Evolutionary conservation across 345 rosid species (phyloP), one percentile per base, ranked within the genome.

Genomic region (Euphorbia peplus): DNA sequence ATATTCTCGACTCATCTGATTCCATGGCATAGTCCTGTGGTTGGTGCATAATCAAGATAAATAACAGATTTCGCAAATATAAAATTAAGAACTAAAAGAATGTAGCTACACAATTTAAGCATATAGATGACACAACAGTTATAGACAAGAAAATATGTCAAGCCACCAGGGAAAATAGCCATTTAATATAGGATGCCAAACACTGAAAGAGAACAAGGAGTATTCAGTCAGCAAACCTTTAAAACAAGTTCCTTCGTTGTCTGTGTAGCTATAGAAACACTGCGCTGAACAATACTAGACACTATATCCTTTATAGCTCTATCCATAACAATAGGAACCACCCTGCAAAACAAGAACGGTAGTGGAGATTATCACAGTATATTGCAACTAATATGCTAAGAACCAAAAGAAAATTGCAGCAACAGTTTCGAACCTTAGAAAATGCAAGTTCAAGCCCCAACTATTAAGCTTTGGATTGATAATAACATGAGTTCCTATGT

Each of bases 211-310:
- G n/a, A 60, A 4, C 11, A 13, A 54, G 66, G 53, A 30, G 19
- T 35, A 58, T 50, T 66, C 55, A 73, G 60, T n/a, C 24, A 48
- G 61, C 77, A 68, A 73, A 93, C 99, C 99, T 95, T 95, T 65
- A 95, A 76, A 71, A 95, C 99, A 79, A 95, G 95, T 76, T 95
- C 98, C 80, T 95, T 95, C 62, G 98, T 91, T 56, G 97, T 95
- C 79, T 95, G 97, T 60, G 95, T 90, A 55, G 99, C 98, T 78
- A 95, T 91, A 48, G 96, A 88, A 81, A 95, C 99, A 80, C 99
- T 95, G 61, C 96, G 90, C 78, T 95, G 98, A 78, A 95, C 96
- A 79, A 91, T 90, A 69, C 90, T 85, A 67, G 91, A 66, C 64
- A 95, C 98, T 42, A 90, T 91, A 77, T 91, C 99, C 62, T 90